Evolutionary conservation across 192 early-diverging fungal species (phyloP), one percentile per base, ranked within the genome.

Genomic region (Bifiguratus adelaidae): DNA sequence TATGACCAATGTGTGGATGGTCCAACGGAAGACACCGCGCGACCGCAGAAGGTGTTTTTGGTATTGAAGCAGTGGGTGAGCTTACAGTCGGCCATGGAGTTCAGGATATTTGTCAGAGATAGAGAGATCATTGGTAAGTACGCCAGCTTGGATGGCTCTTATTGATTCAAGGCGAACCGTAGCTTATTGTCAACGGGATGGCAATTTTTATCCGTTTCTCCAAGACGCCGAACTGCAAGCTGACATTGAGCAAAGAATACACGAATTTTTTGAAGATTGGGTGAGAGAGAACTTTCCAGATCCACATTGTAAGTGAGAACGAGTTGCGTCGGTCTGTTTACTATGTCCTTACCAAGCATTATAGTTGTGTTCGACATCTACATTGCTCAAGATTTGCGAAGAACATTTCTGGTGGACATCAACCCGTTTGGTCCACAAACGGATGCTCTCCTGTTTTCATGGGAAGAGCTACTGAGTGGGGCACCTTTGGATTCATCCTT

Each of bases 301-400:
- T 20, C n/a, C 47, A 2, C 62, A 68, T 52, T 97, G 81, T 87
- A 68, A 61, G 76, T 60, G 33, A 11, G 8, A 22, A 20, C 5
- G n/a, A 13, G 30, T 28, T 47, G 8, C 34, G 18, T 9, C 8
- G 36, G 8, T 54, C 22, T 33, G 23, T 48, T 32, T n/a, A 38
- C 28, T 52, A 24, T 18, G 21, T 8, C 7, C 20, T n/a, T 56
- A 18, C 19, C 18, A 20, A 15, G 18, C 37, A 4, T 16, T 23
- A 24, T 54, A 88, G 88, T 82, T 59, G 85, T 86, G 16, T 89
- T 96, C 59, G 96, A 99, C 56, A 85, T 88, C 3, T 97, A 95
- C 50, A 58, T 95, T 18, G 77, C 70, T 20, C 61, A 68, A 43
- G 67, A 73, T 15, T 58, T 68, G 16, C 58, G 71, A 16, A 67